Evolutionary conservation across 2,329 filamentous ascomycete species (phyloP).

Genomic region (Paecilomyces formosus): DNA sequence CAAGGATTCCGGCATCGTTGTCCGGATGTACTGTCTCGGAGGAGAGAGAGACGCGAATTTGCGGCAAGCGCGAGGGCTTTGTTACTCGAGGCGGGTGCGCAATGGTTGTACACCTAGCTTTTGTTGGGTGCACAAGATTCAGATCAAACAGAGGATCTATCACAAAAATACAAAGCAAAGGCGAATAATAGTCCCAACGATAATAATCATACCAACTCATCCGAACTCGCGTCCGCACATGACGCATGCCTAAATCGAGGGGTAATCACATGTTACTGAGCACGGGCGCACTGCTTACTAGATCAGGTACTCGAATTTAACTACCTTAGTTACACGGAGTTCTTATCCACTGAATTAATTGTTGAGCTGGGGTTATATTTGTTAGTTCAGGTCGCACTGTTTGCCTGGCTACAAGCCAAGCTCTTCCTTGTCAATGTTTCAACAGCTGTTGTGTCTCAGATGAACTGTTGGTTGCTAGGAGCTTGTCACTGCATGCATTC

Average conservation of each 20-base stretch:
- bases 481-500: background rate
- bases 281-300: background rate
- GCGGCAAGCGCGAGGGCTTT: background rate
- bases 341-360: no score
- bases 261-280: background rate
- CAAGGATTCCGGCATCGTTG: constrained; percentile 25
- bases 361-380: background rate
- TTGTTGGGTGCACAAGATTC: background rate
- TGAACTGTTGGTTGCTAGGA: background rate
- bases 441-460: background rate
- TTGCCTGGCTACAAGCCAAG: background rate
- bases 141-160: background rate
- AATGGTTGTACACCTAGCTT: background rate
- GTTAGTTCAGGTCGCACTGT: background rate
- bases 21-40: background rate
- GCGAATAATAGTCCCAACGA: background rate
- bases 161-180: background rate
- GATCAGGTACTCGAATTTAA: no score
- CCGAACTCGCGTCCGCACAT: background rate
- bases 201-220: no score
- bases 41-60: background rate
- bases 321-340: no score
- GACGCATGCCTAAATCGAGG: background rate
- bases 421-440: background rate
- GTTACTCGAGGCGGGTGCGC: background rate